A percentile compares a stretch with the other conserved stretches of the same genome.
These are phyloP conservation scores for Patellifolia procumbens DNA, from an alignment of 179 eudicot genomes.

Conservation along the genomic window DNA sequence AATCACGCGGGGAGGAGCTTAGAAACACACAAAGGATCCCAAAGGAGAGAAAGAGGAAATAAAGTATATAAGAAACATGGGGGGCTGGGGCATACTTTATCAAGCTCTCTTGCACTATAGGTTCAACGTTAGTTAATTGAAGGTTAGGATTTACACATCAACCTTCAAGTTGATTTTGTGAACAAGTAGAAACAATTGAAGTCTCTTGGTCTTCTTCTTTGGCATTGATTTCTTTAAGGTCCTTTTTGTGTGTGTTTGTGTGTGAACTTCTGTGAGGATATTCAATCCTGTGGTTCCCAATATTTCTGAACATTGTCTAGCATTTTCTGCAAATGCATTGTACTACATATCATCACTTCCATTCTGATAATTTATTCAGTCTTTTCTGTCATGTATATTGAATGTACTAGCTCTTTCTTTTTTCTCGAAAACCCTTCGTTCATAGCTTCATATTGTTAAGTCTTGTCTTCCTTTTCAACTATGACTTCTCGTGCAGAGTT, in stretches of 20 bases:
- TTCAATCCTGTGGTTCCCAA: background rate
- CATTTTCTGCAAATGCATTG: background rate
- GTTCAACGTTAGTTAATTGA: background rate
- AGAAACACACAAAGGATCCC: too few relatives aligned
- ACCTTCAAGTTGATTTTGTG: background rate
- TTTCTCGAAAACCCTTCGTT: background rate
- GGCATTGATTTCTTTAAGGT: background rate
- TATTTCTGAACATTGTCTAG: too few relatives aligned
- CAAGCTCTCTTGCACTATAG: background rate
- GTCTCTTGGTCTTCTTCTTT: too few relatives aligned
- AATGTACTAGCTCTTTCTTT: background rate
- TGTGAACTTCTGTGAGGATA: background rate
- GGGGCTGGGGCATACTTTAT: background rate
- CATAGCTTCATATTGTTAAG: background rate
- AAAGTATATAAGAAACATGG: too few relatives aligned
- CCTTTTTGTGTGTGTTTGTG: background rate
- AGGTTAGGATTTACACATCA: background rate
- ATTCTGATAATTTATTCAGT: background rate
- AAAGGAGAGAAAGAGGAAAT: too few relatives aligned
- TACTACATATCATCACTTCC: background rate
- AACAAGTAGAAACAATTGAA: background rate
- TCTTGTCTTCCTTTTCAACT: slow-evolving; percentile 10
- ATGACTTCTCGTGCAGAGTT: slow-evolving; percentile 55
- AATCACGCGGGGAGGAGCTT: too few relatives aligned
- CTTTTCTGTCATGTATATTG: background rate